Evolutionary conservation across 139 green algal genomes (phyloP).

Genomic region (Chlamydomonas urium): DNA sequence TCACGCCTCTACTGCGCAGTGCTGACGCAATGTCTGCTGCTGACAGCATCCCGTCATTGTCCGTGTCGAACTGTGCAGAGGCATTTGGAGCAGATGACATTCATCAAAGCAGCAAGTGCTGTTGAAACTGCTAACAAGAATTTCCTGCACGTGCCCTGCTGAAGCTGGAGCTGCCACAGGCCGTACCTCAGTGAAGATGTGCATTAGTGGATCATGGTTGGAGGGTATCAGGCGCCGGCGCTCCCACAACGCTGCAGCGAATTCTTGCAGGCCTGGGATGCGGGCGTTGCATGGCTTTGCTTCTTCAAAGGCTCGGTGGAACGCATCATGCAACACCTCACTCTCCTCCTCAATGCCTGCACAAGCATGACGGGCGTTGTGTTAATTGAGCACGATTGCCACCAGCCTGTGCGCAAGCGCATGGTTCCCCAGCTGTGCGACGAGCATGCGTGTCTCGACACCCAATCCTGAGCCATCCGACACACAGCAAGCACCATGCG

Average conservation of each 20-base stretch:
- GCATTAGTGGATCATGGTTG: neutral
- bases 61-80: neutral
- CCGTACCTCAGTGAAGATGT: neutral
- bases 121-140: neutral
- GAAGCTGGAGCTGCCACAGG: neutral
- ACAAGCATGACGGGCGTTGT: neutral
- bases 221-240: neutral
- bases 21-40: neutral
- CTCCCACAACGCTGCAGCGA: neutral
- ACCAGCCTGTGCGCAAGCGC: neutral
- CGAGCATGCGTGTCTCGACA: neutral
- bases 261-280: neutral
- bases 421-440: neutral
- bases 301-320: constrained; percentile 1
- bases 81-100: neutral
- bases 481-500: neutral
- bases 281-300: neutral
- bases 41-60: constrained; percentile 5
- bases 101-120: neutral
- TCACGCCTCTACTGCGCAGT: neutral
- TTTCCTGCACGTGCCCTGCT: neutral
- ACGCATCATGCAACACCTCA: constrained; percentile 2
- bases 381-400: neutral
- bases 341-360: neutral
- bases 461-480: neutral